Evolutionary conservation across 164 flowering plant species (phyloP).

Genomic region (Vitis labrusca): DNA sequence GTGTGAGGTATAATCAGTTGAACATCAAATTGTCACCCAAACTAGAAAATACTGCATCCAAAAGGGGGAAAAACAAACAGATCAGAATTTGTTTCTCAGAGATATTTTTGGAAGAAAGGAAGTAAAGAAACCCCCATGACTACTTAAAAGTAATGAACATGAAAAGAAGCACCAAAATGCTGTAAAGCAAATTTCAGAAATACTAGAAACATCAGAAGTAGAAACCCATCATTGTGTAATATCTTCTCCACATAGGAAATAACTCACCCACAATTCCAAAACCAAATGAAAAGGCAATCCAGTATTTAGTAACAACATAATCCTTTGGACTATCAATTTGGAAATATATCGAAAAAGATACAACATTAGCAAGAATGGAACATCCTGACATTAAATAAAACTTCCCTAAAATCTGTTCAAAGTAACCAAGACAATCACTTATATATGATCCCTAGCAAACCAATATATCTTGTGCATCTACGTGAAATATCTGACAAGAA

Average conservation of each 20-base stretch:
- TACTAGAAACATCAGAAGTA: not conserved
- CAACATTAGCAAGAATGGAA: not conserved
- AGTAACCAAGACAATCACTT: no score
- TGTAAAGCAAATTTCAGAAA: not conserved
- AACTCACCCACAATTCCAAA: not conserved
- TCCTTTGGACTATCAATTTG: not conserved
- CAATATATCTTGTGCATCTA: not conserved
- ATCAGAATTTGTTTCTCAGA: not conserved
- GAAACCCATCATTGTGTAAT: not conserved
- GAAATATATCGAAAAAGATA: not conserved
- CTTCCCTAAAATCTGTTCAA: no score
- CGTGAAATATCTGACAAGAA: not conserved
- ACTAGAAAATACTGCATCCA: conserved; percentile 4
- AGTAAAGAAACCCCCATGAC: not conserved
- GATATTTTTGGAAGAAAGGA: not conserved
- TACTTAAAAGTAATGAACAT: not conserved
- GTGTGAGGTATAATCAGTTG: not conserved
- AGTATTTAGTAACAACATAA: not conserved
- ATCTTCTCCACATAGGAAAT: not conserved
- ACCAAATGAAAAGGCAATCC: not conserved
- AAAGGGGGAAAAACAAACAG: not conserved
- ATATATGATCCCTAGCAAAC: no score
- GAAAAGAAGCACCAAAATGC: not conserved
- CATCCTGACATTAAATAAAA: not conserved
- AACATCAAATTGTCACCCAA: not conserved